Base-by-base conservation (phyloP, 2,329 filamentous ascomycete species). In the Colletotrichum acutatum region DNA sequence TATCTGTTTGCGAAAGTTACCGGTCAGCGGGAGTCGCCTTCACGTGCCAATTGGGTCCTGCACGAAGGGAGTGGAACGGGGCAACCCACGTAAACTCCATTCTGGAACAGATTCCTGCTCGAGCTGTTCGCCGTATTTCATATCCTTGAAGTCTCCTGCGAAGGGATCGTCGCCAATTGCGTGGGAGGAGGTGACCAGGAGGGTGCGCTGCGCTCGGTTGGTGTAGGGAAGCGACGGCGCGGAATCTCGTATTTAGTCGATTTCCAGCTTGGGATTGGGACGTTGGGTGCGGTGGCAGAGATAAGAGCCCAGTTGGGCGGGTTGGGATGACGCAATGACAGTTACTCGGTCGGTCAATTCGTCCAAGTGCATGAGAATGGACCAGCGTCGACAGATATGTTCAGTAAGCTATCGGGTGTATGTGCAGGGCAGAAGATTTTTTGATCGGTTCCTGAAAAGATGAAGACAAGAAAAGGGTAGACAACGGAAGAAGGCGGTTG, bases 111-210 rank as follows among this genome's bases (percentile, higher is more conserved):
- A 95, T 81, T 93, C 89, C 82, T 90, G 88, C 80, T 92, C 90
- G 74, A 97, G 88, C 74, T 90, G 92, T 76, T 93, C 87, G 75
- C 93, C 92, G 88, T 93, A 95, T 87, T 95, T 94, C 93, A 94
- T 95, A 66, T 32, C 71, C 62, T 58, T 71, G 52, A 65, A 24
- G 22, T 28, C 12, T 64, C 59, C 68, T 46, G n/a, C 30, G 24
- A 56, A 65, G 46, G 66, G 46, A 61, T 65, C 59, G 53, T 65
- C 70, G 22, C 70, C 70, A 65, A 60, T 70, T 72, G 66, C 54
- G 66, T 65, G 54, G 5, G 34, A 32, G 49, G 42, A 28, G 14
- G n/a, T 37, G 26, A 11, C 49, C 14, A 42, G 9, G 32, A 60
- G 58, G 52, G 54, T 58, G 52, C 30, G 58, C 42, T 59, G 49